Conservation (phyloP, 1,284 basidiomycete species). For the Ustilago sp. region DNA sequence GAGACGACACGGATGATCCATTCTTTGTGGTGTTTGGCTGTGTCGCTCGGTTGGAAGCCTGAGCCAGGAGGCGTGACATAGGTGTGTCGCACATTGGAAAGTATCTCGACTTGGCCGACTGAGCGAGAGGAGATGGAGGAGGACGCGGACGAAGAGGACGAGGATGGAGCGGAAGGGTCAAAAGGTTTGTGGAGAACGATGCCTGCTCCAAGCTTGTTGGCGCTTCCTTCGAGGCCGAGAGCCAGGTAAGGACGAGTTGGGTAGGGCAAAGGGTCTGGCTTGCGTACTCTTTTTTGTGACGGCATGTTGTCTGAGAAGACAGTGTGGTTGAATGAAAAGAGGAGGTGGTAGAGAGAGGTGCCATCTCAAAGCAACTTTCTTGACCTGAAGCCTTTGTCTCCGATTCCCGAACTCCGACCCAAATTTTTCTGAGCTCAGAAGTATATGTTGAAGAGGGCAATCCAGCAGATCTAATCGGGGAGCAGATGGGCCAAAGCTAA, state of each 20-base stretch:
- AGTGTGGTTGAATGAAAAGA: neutral
- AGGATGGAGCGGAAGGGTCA: conserved; percentile 69
- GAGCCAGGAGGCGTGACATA: conserved; percentile 98
- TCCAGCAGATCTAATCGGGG: no score
- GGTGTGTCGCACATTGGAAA: conserved; percentile 83
- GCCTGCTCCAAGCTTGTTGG: conserved; percentile 98
- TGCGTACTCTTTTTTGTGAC: conserved; percentile 27
- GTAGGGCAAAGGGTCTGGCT: conserved; percentile 54
- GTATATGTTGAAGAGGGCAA: no score
- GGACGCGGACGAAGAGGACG: conserved; percentile 33
- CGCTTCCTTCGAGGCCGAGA: conserved; percentile 71
- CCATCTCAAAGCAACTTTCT: neutral
- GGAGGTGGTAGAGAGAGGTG: neutral
- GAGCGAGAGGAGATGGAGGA: conserved; percentile 76
- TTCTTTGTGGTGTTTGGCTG: conserved; percentile 92
- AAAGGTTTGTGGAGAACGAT: conserved; percentile 85
- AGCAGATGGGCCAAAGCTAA: no score
- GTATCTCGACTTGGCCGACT: conserved; percentile 72
- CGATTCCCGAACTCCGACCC: conserved; percentile 30
- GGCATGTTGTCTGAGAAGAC: conserved; percentile 23
- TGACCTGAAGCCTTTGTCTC: conserved; percentile 1
- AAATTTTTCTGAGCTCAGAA: conserved; percentile 32
- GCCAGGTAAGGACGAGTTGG: conserved; percentile 59
- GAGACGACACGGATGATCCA: conserved; percentile 88
- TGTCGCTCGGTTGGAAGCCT: conserved; percentile 95